Evolutionary conservation across 805 yeast species (phyloP), one percentile per base, ranked within the genome.

Genomic region (Millerozyma acaciae): DNA sequence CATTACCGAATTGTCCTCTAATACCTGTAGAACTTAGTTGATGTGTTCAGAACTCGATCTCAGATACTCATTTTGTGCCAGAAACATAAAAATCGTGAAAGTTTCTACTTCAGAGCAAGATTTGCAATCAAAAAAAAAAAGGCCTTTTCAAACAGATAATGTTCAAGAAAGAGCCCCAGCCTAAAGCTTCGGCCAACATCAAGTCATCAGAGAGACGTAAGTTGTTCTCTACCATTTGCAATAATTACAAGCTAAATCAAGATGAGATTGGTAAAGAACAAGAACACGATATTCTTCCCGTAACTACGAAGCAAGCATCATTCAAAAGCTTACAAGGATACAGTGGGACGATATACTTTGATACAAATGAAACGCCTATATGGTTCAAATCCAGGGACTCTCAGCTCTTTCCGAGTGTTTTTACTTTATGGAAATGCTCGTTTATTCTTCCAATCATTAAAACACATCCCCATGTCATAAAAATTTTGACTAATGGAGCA

Each of bases 201-300:
- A 88, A 87, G 57, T 75, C 85, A 9, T 83, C 95, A 0, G 97
- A 87, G 43, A 65, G 93, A 25, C 73, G 84, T 42, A 70, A 70
- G 41, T 54, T 80, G 16, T 54, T 77, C 8, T 45, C 53, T 4
- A 45, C 52, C 4, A 64, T 81, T 19, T 63, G 76, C 42, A 45
- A 55, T 15, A 51, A 46, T 18, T 78, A 68, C 44, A 48, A 45
- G 7, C 48, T 76, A 16, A 62, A 68, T 4, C 59, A 57, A 25
- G 60, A 53, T 13, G 44, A 55, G 19, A 49, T 78, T 9, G 45
- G 71, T 12, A 61, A 69, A 28, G 72, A 68, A 19, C 55, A 62
- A 4, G 67, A 68, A 34, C 44, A 50, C 9, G 55, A 51, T 13
- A 48, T 75, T 23, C 43, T 82, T 32, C 84, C 85, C 8, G 44